Percentiles rank a stretch among this genome's conserved stretches.
Evolutionary conservation across 495 filamentous ascomycete genomes (phyloP).

Genomic region (Xylaria scruposa): DNA sequence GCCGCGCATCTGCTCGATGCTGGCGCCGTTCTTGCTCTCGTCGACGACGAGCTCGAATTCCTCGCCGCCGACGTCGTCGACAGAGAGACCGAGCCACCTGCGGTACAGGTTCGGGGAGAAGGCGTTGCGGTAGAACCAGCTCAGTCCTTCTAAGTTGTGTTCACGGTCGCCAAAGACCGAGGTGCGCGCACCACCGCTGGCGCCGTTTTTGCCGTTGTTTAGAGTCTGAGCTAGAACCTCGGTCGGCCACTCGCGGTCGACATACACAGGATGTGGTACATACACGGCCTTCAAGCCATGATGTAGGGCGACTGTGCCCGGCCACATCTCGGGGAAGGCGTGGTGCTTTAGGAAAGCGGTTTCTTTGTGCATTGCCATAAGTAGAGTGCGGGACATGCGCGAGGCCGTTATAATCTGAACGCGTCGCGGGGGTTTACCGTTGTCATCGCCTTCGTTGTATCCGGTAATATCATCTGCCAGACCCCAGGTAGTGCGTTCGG

Average conservation of each 20-base stretch:
- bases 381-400: slow-evolving; percentile 80
- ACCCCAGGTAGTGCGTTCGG: slow-evolving; percentile 85
- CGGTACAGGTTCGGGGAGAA: slow-evolving; percentile 84
- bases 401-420: slow-evolving; percentile 87
- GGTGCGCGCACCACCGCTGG: slow-evolving; percentile 71
- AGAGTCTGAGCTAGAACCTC: slow-evolving; percentile 80
- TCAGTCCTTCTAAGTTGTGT: slow-evolving; percentile 87
- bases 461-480: slow-evolving; percentile 89
- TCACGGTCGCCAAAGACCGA: slow-evolving; percentile 85
- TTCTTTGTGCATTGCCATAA: slow-evolving; percentile 88
- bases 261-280: slow-evolving; percentile 87
- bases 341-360: slow-evolving; percentile 80
- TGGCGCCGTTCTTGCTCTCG: slow-evolving; percentile 54
- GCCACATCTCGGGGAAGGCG: slow-evolving; percentile 98
- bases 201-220: slow-evolving; percentile 85
- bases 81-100: slow-evolving; percentile 83
- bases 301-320: slow-evolving; percentile 82
- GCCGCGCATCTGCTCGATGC: slow-evolving; percentile 56
- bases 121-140: slow-evolving; percentile 93
- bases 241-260: slow-evolving; percentile 89
- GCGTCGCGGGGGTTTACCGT: slow-evolving; percentile 75
- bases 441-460: slow-evolving; percentile 68
- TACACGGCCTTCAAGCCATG: slow-evolving; percentile 96
- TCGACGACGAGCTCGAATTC: slow-evolving; percentile 71
- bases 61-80: slow-evolving; percentile 87